Percentiles rank a stretch among this genome's conserved stretches.
phyloP scores from a whole-genome alignment of 1,284 basidiomycete genomes.

The Malassezia restricta region DNA sequence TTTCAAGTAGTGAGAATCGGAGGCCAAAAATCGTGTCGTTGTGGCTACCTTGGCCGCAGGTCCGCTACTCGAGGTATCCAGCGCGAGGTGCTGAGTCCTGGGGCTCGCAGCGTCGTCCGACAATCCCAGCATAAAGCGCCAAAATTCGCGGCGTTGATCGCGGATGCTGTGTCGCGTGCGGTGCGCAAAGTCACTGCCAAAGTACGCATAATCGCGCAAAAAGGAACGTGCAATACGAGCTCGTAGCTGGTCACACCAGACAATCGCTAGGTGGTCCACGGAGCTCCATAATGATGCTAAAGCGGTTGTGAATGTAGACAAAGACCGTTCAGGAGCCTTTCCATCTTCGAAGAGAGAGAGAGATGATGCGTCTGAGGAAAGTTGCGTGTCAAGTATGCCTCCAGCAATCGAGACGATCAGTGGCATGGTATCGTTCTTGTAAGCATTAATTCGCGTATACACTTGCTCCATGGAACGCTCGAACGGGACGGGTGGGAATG shows the following conservation, averaged over 20 bases:
- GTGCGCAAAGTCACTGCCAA: conserved; percentile 17
- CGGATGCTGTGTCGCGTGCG: conserved; percentile 15
- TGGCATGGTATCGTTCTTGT: conserved; percentile 5
- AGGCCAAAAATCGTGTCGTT: neutral
- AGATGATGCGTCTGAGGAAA: conserved; percentile 79
- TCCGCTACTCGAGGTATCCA: neutral
- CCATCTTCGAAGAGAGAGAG: conserved; percentile 49
- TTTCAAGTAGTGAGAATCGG: neutral
- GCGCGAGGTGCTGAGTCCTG: neutral
- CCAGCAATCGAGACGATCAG: conserved; percentile 80
- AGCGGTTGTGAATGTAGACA: conserved; percentile 60
- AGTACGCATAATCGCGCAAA: conserved; percentile 25
- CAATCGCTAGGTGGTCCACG: conserved; percentile 88
- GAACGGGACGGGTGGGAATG: conserved; percentile 73
- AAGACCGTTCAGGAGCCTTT: conserved; percentile 14
- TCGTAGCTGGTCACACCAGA: conserved; percentile 96
- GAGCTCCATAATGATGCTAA: conserved; percentile 85
- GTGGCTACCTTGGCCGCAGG: neutral
- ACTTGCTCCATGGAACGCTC: conserved; percentile 66
- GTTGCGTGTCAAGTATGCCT: conserved; percentile 79
- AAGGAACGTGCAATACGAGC: conserved; percentile 59
- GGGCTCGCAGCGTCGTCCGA: conserved; percentile 10
- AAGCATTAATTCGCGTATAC: conserved; percentile 51
- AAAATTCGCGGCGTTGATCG: conserved; percentile 24
- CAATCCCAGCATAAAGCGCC: conserved; percentile 23